Percentiles rank a stretch among this genome's conserved stretches.
Evolutionary conservation across 257 asterid species (phyloP).

Genomic region (Solanum etuberosum): DNA sequence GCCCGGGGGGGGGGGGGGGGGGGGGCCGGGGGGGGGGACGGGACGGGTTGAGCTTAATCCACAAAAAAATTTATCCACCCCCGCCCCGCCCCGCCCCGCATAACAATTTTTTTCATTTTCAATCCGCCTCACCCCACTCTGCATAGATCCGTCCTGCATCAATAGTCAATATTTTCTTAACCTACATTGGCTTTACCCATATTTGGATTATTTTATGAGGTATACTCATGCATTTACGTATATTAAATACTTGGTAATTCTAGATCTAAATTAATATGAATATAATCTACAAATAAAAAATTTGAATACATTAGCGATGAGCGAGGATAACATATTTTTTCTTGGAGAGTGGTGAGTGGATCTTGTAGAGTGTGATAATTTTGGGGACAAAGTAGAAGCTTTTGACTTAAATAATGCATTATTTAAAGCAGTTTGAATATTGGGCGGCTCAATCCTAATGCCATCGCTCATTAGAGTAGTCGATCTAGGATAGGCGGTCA

Average conservation of each 20-base stretch:
- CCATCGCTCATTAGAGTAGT: too few species aligned
- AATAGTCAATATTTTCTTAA: neutral
- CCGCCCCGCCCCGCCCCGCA: rapidly evolving
- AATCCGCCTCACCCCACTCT: too few species aligned
- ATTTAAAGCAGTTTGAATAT: too few species aligned
- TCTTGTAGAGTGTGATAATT: neutral
- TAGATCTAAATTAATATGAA: neutral
- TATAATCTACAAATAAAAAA: neutral
- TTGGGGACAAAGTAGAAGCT: too few species aligned
- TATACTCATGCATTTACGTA: neutral
- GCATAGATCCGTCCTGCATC: neutral
- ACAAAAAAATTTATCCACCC: too few species aligned
- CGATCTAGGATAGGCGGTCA: too few species aligned
- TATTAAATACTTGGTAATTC: neutral
- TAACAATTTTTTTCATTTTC: too few species aligned
- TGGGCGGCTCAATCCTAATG: too few species aligned
- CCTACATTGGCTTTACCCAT: neutral
- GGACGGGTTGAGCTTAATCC: too few species aligned
- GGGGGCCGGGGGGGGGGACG: too few species aligned
- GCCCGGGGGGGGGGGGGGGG: too few species aligned
- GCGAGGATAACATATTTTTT: neutral
- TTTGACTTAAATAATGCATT: too few species aligned
- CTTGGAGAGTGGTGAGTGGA: neutral
- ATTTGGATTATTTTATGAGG: neutral
- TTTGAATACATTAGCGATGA: neutral